Base-by-base conservation (phyloP, 371 early-diverging fungal genomes). In the Lichtheimia corymbifera region DNA sequence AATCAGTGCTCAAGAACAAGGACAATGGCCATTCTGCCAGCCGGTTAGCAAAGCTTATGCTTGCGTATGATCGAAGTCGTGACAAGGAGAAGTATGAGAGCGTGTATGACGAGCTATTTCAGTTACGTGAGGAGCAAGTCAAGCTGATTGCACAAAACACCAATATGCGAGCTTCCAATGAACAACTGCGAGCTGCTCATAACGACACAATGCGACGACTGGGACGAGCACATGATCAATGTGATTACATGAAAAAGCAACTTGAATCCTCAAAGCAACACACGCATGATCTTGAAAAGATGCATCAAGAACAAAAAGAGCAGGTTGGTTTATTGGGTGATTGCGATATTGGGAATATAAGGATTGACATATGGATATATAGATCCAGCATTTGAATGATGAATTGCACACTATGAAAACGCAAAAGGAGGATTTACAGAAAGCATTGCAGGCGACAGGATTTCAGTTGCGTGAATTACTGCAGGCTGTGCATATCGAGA, bases 101-200 rank as follows among this genome's bases (percentile, higher is more conserved):
- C 22, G 47, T 47, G 18, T 47, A 18, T 3, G 22, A 22, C 12
- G 47, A 47, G 47, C 47, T 47, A 1, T 47, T 47, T 47, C n/a
- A 47, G n/a, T 22, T 47, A 22, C 47, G 47, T 18, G 47, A 47
- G 47, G 47, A n/a, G 47, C 47, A 47, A 18, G 47, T 47, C 47
- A 47, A 47, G 18, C 5, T 47, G n/a, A n/a, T 47, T 22, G 22
- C 47, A 18, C 47, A 47, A 2, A 47, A 47, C 1, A 11, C n/a
- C n/a, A 47, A 47, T 17, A n/a, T 47, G 18, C 47, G 22, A 18
- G 47, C 47, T 18, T 12, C 22, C 47, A 18, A 47, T 47, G 7
- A 47, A 47, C n/a, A 47, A 22, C 47, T 47, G 5, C 35, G 11
- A 11, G 2, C 35, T 4, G 11, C 11, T 35, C 35, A 35, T 11